Evolutionary conservation across 768 basidiomycete genomes (phyloP), one percentile per base, ranked within the genome.

Genomic region (Termitomyces sp.): DNA sequence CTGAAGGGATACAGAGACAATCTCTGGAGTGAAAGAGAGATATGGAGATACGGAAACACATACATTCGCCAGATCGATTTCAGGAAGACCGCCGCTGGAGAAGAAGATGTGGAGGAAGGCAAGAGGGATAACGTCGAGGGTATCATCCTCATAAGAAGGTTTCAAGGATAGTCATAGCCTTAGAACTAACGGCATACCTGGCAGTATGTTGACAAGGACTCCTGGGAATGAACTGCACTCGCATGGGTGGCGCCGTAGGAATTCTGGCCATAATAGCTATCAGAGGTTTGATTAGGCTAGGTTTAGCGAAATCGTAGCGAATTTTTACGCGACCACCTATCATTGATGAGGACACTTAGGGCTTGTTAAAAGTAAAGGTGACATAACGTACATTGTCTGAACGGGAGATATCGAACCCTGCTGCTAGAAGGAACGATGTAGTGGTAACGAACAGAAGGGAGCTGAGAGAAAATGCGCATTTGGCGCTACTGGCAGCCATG

Each of bases 231-330:
- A 23, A 80, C 75, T 2, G 76, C 68, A 61, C 84, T 77, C 26
- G 67, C 64, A 59, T 80, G 77, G 8, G 73, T 75, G 10, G 86
- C 87, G 33, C 88, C 87, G 61, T 87, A 86, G 0, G 87, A 87
- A 64, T 89, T 85, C 70, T 89, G 86, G 57, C 88, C 88, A 82
- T 84, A 88, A 68, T 87, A 88, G 32, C 85, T 87, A 67, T 47
- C n/a, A 35, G 28, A 38, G 28, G 30, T 48, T 26, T 28, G 12
- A 53, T 56, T 56, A 51, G 47, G 30, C 23, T 26, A 30, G 12
- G 48, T 20, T 46, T 43, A 20, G 14, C n/a, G 13, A 44, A 38
- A 57, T 1, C 16, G 33, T 8, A 9, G n/a, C 0, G 18, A 43
- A 32, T 23, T 38, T 79, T 67, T 71, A 85, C 83, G 85, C 80